Base-by-base conservation (phyloP, 768 basidiomycete genomes). In the Daedalea quercina region DNA sequence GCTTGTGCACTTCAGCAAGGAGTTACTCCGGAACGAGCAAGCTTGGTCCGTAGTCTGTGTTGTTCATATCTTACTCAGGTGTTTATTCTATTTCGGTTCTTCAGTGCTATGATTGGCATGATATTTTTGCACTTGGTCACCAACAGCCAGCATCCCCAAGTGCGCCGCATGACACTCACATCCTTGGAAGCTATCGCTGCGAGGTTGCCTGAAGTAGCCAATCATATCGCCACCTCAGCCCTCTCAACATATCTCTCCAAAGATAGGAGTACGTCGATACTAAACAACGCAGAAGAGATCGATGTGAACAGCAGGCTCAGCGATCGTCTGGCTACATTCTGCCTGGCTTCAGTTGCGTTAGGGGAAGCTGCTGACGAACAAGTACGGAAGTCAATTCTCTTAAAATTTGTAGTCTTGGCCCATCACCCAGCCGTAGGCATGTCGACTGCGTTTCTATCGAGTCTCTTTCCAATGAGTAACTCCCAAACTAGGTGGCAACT, bases 91-190 rank as follows among this genome's bases (percentile, higher is more conserved):
- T 40, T 41, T 9, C 3, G 41, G 51, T 34, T 17, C 37, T 51
- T 53, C 19, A 90, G 89, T 49, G 63, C 72, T 1, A 77, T 82
- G 54, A 70, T 89, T 11, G 90, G 91, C 4, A 71, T 76, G 3
- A 74, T 81, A 0, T 79, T 90, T 52, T 59, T 94, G 11, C 78
- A 93, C 57, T 76, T 94, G 3, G 80, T 80, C 0, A 71, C 86
- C 15, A 81, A 88, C 6, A 72, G 80, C 42, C 63, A 74, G 13
- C 73, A 77, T n/a, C 70, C 77, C 2, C 73, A 79, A 12, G 73
- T 80, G 13, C 76, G 89, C 9, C 72, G 78, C 48, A 66, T 66
- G 3, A 75, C 79, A 1, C 62, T 79, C 17, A 56, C 57, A 0
- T 67, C 74, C 0, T 45, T 93, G 4, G 67, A 73, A 35, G 57